Conservation (phyloP, 352 stramenopile species). For the Globisporangium emineosum region DNA sequence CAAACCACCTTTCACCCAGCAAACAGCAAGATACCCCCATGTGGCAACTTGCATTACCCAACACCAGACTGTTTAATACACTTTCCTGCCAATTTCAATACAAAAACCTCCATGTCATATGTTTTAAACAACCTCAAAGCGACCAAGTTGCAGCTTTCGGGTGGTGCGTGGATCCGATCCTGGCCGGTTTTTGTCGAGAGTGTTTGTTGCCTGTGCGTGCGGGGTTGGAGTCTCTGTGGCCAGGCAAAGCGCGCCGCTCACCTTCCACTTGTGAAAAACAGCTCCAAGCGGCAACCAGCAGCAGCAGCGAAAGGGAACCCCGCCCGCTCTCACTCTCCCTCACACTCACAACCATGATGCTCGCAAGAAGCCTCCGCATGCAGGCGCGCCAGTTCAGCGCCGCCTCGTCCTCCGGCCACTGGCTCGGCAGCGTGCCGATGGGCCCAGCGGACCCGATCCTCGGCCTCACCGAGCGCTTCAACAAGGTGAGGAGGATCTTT, state of each 20-base stretch:
- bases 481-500: slow-evolving; percentile 57
- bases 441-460: slow-evolving; percentile 96
- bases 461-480: slow-evolving; percentile 91
- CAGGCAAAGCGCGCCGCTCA: not conserved
- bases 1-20: slow-evolving; percentile 8
- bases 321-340: not conserved
- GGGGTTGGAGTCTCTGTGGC: not conserved
- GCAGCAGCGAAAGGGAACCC: not conserved
- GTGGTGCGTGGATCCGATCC: not conserved
- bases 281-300: slow-evolving; percentile 14
- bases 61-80: not conserved
- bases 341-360: slow-evolving; percentile 27
- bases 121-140: not conserved
- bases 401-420: slow-evolving; percentile 42
- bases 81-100: not conserved
- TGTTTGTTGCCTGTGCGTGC: not conserved
- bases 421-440: slow-evolving; percentile 89
- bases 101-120: not conserved
- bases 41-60: not conserved
- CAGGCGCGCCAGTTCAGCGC: slow-evolving; percentile 45
- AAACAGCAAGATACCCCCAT: not conserved
- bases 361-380: slow-evolving; percentile 30
- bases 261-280: slow-evolving; percentile 17
- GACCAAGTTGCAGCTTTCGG: not conserved
- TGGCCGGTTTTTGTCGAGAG: slow-evolving; percentile 2